A percentile compares a stretch with the other conserved stretches of the same genome.
Evolutionary conservation across 83 land plant species (phyloP).

Genomic region (Larix sibirica): DNA sequence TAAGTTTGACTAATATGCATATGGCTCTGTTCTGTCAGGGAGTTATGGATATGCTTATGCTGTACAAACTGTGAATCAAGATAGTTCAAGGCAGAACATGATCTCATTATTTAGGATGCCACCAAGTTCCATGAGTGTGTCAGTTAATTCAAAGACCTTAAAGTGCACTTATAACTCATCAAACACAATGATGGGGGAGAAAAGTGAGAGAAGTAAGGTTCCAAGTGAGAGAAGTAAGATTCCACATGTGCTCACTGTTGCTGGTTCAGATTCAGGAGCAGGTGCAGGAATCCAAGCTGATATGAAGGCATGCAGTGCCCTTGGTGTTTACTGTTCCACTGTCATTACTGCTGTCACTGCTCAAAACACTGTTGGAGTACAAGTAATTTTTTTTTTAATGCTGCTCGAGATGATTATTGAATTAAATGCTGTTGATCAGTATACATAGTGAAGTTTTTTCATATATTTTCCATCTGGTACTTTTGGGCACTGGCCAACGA

Average conservation of each 20-base stretch:
- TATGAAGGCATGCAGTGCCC: slow-evolving; percentile 86
- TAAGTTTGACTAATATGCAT: no score
- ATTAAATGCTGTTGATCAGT: not conserved
- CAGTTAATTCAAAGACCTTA: not conserved
- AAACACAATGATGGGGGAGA: slow-evolving; percentile 9
- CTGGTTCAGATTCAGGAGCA: slow-evolving; percentile 98
- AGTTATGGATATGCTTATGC: no score
- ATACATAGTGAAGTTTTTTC: not conserved
- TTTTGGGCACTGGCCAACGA: not conserved
- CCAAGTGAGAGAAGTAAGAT: slow-evolving; percentile 23
- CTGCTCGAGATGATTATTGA: not conserved
- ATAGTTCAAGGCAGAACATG: no score
- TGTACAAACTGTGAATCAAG: no score
- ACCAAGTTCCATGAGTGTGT: no score
- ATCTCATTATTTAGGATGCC: no score
- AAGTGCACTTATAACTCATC: not conserved
- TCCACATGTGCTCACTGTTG: slow-evolving; percentile 90
- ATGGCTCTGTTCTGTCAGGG: no score
- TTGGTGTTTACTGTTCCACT: slow-evolving; percentile 87
- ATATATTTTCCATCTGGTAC: not conserved
- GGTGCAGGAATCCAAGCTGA: slow-evolving; percentile 99
- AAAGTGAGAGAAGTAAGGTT: not conserved
- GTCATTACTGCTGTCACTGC: slow-evolving; percentile 95
- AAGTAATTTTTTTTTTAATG: slow-evolving; percentile 40
- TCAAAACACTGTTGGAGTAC: slow-evolving; percentile 96